These are phyloP conservation scores for Prunus armeniaca DNA, from an alignment of 306 rosid genomes.

Conservation along the genomic window DNA sequence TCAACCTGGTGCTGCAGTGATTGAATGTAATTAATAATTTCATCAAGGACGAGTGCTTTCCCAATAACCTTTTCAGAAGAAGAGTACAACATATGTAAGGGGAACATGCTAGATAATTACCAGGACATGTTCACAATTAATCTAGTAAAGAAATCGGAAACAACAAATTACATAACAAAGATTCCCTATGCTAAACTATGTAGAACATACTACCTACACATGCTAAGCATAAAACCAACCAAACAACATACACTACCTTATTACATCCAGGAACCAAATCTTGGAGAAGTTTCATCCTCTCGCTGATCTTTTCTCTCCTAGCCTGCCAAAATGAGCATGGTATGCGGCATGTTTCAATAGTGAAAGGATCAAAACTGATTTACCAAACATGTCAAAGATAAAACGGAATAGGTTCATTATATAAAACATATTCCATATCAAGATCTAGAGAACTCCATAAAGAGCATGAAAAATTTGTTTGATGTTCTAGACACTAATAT, in stretches of 20 bases:
- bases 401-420: background rate
- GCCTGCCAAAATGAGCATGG: slow-evolving; percentile 50
- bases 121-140: background rate
- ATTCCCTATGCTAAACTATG: background rate
- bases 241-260: slow-evolving; percentile 49
- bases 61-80: slow-evolving; percentile 65
- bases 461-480: background rate
- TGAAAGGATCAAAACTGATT: background rate
- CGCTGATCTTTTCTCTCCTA: slow-evolving; percentile 92
- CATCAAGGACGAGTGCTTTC: slow-evolving; percentile 87
- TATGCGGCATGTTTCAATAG: background rate
- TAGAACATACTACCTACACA: background rate
- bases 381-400: background rate
- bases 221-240: slow-evolving; percentile 1
- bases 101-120: background rate
- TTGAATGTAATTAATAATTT: slow-evolving; percentile 90
- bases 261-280: slow-evolving; percentile 95
- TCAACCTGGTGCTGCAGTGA: slow-evolving; percentile 89
- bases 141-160: background rate
- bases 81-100: background rate
- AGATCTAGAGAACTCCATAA: background rate
- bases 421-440: slow-evolving; percentile 5
- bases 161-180: background rate
- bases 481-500: background rate
- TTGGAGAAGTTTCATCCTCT: slow-evolving; percentile 87